These are phyloP conservation scores for Vitis hybrid DNA, from an alignment of 177 flowering plant species.

Conservation along the genomic window DNA sequence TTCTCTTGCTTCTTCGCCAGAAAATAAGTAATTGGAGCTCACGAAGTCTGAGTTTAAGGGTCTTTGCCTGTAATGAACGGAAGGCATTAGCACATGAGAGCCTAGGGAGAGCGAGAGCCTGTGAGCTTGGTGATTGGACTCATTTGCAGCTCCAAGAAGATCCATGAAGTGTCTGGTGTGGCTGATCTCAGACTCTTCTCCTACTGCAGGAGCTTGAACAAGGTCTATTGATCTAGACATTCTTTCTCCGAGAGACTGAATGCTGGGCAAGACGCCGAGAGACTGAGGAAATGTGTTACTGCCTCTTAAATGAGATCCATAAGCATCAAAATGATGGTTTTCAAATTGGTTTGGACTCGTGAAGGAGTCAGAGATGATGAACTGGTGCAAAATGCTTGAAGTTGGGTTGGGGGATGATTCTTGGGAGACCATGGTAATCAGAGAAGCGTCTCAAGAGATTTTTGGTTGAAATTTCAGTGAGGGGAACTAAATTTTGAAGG, in stretches of 20 bases:
- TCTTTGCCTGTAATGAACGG: constrained; percentile 35
- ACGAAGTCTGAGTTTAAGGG: constrained; percentile 27
- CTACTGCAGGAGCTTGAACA: constrained; percentile 26
- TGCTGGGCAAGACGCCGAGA: constrained; percentile 34
- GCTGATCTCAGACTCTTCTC: constrained; percentile 37
- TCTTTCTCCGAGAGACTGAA: constrained; percentile 51
- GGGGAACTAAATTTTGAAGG: background rate
- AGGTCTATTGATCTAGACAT: constrained; percentile 50
- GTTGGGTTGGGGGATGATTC: constrained; percentile 41
- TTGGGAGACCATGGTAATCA: constrained; percentile 45
- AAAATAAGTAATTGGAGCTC: constrained; percentile 26
- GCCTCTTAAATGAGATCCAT: constrained; percentile 34
- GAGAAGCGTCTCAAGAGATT: background rate
- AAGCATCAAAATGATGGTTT: constrained; percentile 41
- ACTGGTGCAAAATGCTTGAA: constrained; percentile 46
- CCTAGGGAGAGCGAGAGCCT: constrained; percentile 69
- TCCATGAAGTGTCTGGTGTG: constrained; percentile 58
- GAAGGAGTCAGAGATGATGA: constrained; percentile 49
- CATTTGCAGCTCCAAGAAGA: constrained; percentile 56
- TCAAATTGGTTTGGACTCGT: constrained; percentile 35
- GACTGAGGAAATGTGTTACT: constrained; percentile 29
- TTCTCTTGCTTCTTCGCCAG: constrained; percentile 32
- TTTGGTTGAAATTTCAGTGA: background rate
- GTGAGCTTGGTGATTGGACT: constrained; percentile 39
- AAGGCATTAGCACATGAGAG: constrained; percentile 40